Percentiles rank a stretch among this genome's conserved stretches.
These are phyloP conservation scores for Geum urbanum DNA, from an alignment of 306 rosid genomes.

Conservation along the genomic window DNA sequence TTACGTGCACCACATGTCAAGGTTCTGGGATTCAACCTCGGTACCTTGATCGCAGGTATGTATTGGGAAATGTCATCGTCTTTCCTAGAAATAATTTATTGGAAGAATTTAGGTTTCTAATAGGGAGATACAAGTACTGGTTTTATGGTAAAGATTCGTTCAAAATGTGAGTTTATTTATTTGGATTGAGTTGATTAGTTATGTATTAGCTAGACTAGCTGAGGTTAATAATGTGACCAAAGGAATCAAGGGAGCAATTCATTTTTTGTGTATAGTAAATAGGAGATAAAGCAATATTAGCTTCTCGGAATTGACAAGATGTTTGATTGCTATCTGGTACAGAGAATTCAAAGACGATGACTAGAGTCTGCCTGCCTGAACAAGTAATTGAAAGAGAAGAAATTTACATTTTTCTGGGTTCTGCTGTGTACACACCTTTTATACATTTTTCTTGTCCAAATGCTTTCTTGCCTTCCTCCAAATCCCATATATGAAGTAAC, in stretches of 20 bases:
- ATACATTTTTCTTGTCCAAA: background rate
- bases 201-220: too few relatives aligned
- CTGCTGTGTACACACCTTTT: constrained; percentile 28
- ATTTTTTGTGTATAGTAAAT: too few relatives aligned
- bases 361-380: constrained; percentile 41
- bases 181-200: background rate
- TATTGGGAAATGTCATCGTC: background rate
- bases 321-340: constrained; percentile 35
- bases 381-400: constrained; percentile 14
- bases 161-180: background rate
- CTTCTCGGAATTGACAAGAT: background rate
- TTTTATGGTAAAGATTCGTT: background rate
- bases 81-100: background rate
- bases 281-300: too few relatives aligned
- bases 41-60: constrained; percentile 92
- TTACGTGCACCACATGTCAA: constrained; percentile 96
- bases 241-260: too few relatives aligned
- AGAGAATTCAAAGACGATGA: constrained; percentile 95
- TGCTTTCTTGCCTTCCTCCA: constrained; percentile 10
- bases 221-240: too few relatives aligned
- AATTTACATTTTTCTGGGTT: background rate
- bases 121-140: background rate
- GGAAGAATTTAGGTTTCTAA: background rate
- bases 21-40: constrained; percentile 99
- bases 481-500: background rate